A percentile compares a stretch with the other conserved stretches of the same genome.
phyloP scores from a whole-genome alignment of 495 filamentous ascomycete species.

The Penicillium lagena region DNA sequence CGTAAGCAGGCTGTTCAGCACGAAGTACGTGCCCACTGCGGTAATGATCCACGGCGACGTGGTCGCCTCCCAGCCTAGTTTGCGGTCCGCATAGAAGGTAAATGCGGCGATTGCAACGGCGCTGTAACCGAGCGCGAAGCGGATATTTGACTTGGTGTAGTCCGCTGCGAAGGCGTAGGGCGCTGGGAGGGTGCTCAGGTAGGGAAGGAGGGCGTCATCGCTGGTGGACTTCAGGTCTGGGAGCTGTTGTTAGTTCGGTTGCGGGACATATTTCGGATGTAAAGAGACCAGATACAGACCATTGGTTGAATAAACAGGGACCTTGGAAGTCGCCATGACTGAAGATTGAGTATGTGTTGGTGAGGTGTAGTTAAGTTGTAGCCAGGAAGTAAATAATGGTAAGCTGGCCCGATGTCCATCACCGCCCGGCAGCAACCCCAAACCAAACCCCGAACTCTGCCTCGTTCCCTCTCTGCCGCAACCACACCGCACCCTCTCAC shows the following conservation, averaged over 20 bases:
- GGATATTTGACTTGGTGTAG: constrained; percentile 73
- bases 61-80: constrained; percentile 77
- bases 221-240: constrained; percentile 92
- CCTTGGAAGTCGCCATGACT: constrained; percentile 29
- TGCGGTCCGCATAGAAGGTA: constrained; percentile 88
- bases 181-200: constrained; percentile 67
- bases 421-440: not conserved
- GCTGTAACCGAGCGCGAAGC: constrained; percentile 73
- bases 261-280: too few species aligned
- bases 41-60: constrained; percentile 63
- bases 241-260: not conserved
- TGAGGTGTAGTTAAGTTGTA: too few species aligned
- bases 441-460: not conserved
- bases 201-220: constrained; percentile 90
- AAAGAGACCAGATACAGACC: constrained; percentile 22
- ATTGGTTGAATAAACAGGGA: constrained; percentile 43
- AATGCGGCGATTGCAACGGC: constrained; percentile 73
- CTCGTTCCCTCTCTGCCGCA: not conserved
- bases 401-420: not conserved
- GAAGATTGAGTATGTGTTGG: not conserved
- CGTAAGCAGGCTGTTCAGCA: constrained; percentile 72
- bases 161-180: constrained; percentile 66
- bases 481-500: too few species aligned
- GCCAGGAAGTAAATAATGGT: too few species aligned
- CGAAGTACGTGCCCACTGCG: constrained; percentile 73